Evolutionary conservation across 2,329 filamentous ascomycete genomes (phyloP), one percentile per base, ranked within the genome.

Genomic region (Diaporthe humulicola): DNA sequence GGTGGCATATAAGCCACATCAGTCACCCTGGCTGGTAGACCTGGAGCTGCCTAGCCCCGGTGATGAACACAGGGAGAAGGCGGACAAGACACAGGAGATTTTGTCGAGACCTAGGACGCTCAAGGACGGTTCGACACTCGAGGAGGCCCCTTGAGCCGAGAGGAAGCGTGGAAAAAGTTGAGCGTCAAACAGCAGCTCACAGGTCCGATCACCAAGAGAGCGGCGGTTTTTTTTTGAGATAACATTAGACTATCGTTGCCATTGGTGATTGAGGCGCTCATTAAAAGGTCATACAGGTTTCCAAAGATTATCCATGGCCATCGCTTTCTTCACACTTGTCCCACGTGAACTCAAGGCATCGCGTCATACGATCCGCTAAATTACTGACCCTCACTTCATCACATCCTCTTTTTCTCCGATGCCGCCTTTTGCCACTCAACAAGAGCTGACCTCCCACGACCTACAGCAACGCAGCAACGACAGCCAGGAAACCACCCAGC

Each of bases 11-110:
- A 74, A 79, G n/a, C 83, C 85, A 15, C 77, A 81, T 14, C 88
- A 92, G 56, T 79, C 86, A 22, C 87, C 89, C 0, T 92, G 88
- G 88, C 25, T 91, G 3, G 80, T 91, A 7, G 86, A 90, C 15
- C 74, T 90, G 8, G 84, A 87, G 36, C 80, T 91, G 48, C 79
- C 77, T 9, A 40, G 30, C 40, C 64, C 71, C 14, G 67, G 50
- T n/a, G 76, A 73, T n/a, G 61, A 73, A 28, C 60, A 76, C 36
- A 25, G 19, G 50, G 42, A 19, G 36, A 60, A 73, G 70, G 75
- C 73, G n/a, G 52, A 67, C 14, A 58, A 42, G 61, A 76, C 75
- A 30, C 30, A 14, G 25, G 40, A 67, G 12, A 12, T 52, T 9
- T 33, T 72, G 30, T 56, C 57, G 33, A 36, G 28, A 14, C 48